Evolutionary conservation across 2,329 filamentous ascomycete genomes (phyloP).

Genomic region (Pyrenophora teres): DNA sequence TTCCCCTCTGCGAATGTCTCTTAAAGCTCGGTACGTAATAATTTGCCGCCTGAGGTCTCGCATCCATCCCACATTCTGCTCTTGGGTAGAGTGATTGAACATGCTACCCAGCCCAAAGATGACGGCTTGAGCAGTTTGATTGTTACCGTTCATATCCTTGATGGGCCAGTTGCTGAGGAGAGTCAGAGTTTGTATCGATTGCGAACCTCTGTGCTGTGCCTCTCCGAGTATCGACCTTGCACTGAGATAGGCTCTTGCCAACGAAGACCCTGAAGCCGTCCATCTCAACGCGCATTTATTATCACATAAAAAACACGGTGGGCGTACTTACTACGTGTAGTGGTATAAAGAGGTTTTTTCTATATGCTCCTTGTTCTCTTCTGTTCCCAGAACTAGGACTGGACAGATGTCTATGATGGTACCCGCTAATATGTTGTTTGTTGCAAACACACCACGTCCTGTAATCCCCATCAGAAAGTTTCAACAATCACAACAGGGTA

Average conservation of each 20-base stretch:
- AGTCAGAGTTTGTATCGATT: conserved; percentile 9
- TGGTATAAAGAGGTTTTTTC: conserved; percentile 58
- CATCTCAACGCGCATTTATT: not conserved
- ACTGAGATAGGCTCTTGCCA: not conserved
- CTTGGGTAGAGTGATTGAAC: conserved; percentile 60
- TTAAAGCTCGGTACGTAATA: conserved; percentile 56
- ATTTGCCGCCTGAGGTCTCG: conserved; percentile 53
- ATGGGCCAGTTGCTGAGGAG: conserved; percentile 52
- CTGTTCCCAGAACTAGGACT: conserved; percentile 55
- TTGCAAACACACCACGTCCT: conserved; percentile 60
- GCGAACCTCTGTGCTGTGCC: not conserved
- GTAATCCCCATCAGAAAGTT: conserved; percentile 5
- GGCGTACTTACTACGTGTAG: conserved; percentile 58
- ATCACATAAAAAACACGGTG: too few species aligned
- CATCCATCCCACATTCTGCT: conserved; percentile 62
- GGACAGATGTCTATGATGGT: conserved; percentile 59
- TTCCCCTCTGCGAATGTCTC: conserved; percentile 58
- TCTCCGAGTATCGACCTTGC: not conserved
- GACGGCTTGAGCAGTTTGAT: conserved; percentile 55
- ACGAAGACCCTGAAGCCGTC: not conserved
- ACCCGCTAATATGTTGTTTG: conserved; percentile 51
- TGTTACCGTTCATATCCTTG: conserved; percentile 27
- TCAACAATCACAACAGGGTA: not conserved
- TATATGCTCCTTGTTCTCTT: conserved; percentile 57
- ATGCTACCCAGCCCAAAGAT: conserved; percentile 61